Evolutionary conservation across 148 eudicot species (phyloP), one percentile per base, ranked within the genome.

Genomic region (Fagopyrum tataricum): DNA sequence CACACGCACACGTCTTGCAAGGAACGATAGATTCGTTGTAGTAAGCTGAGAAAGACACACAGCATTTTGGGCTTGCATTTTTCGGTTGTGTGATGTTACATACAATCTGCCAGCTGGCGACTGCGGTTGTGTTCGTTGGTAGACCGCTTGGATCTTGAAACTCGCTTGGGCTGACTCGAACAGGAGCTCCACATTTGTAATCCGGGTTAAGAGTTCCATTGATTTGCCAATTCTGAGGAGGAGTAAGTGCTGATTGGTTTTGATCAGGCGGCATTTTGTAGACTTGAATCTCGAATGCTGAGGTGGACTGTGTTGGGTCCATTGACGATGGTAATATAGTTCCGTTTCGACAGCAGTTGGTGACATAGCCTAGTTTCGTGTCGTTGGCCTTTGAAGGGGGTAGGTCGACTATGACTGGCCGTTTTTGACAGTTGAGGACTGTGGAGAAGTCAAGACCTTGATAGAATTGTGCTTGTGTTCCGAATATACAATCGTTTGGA

Each of bases 1-100:
- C 95, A 66, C 95, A 90, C 3, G 95, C 95, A 62, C 95, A 90
- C 0, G 95, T 87, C 37, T 77, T 84, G 74, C 91, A 90, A 0
- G 95, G 95, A 37, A 90, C 49, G 0, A 82, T 81, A 3, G 95
- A 87, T 4, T 90, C 89, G 37, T 82, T 81, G 74, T 70, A 81
- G 74, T 82, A 90, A 0, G 95, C 67, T 0, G 95, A 87, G 80
- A 87, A 90, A 0, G 95, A 84, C 9, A 90, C 95, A 4, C 95
- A 87, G 31, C 95, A 90, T 52, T 75, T 83, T 0, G 91, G 90
- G 12, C 69, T 79, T 44, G 76, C 78, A 3, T 46, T 8, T 39
- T 73, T 77, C 7, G 76, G 14, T 5, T 20, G 61, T 0, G 88
- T 81, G 5, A 77, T 81, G 73, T 87, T 87, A 55, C 95, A 90